Evolutionary conservation across 495 filamentous ascomycete genomes (phyloP).

Genomic region (Amphirosellinia nigrospora): DNA sequence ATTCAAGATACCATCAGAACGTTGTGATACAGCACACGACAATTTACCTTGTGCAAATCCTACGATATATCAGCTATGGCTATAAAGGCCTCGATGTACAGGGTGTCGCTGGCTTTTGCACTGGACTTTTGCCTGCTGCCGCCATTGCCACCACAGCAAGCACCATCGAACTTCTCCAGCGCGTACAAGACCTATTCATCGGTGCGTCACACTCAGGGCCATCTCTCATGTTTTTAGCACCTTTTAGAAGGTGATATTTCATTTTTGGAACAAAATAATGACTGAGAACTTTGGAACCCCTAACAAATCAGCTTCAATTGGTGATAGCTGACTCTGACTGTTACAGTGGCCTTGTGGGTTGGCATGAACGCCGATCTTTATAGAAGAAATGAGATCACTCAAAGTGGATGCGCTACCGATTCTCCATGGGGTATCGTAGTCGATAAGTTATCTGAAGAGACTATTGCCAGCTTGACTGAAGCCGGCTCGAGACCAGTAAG

Average conservation of each 20-base stretch:
- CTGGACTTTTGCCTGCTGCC: slow-evolving; percentile 19
- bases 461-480: background rate
- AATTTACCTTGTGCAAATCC: slow-evolving; percentile 20
- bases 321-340: too few species aligned
- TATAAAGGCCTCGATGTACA: background rate
- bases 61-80: slow-evolving; percentile 9
- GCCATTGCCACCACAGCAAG: slow-evolving; percentile 7
- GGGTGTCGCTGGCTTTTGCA: slow-evolving; percentile 20
- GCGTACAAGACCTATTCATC: slow-evolving; percentile 18
- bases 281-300: too few species aligned
- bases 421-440: slow-evolving; percentile 21
- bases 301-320: too few species aligned
- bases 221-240: too few species aligned
- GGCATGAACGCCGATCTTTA: slow-evolving; percentile 17
- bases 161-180: slow-evolving; percentile 19
- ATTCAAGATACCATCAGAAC: slow-evolving; percentile 14
- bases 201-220: too few species aligned
- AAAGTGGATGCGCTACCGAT: slow-evolving; percentile 4
- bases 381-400: slow-evolving; percentile 6
- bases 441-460: background rate
- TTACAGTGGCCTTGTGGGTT: slow-evolving; percentile 18
- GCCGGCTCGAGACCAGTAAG: background rate
- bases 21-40: slow-evolving; percentile 20
- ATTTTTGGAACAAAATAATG: too few species aligned
- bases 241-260: too few species aligned